These are phyloP conservation scores for Yamadazyma diospyri DNA, from an alignment of 1,139 yeast genomes.

Conservation along the genomic window DNA sequence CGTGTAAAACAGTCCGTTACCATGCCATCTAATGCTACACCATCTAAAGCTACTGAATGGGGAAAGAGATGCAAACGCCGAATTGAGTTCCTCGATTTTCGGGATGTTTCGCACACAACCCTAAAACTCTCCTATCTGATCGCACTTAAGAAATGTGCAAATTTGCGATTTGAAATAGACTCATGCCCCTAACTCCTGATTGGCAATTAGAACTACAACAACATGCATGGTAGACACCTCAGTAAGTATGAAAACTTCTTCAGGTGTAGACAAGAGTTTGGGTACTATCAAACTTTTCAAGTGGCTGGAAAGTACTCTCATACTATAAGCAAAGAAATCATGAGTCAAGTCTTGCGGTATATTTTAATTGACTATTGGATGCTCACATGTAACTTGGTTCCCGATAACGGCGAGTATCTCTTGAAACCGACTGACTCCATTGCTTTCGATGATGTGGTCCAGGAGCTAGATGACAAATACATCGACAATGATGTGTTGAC, in stretches of 20 bases:
- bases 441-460: conserved; percentile 24
- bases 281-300: conserved; percentile 32
- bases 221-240: conserved; percentile 28
- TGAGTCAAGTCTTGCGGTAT: conserved; percentile 30
- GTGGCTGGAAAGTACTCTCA: conserved; percentile 33
- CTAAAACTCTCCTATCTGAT: too few species aligned
- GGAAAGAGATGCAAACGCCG: too few species aligned
- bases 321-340: conserved; percentile 16
- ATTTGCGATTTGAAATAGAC: too few species aligned
- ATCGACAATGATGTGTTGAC: conserved; percentile 14
- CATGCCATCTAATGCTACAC: too few species aligned
- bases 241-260: conserved; percentile 35
- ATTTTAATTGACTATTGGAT: conserved; percentile 34
- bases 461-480: conserved; percentile 8
- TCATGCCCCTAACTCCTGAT: too few species aligned
- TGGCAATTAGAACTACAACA: too few species aligned
- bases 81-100: too few species aligned
- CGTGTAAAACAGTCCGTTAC: too few species aligned
- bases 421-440: conserved; percentile 25
- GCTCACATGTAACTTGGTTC: conserved; percentile 30
- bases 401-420: conserved; percentile 11
- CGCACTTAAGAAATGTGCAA: too few species aligned
- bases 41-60: too few species aligned
- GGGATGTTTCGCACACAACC: too few species aligned
- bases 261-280: conserved; percentile 29